A percentile compares a stretch with the other conserved stretches of the same genome.
phyloP scores from a whole-genome alignment of 208 protist genomes.

The Leishmania major region DNA sequence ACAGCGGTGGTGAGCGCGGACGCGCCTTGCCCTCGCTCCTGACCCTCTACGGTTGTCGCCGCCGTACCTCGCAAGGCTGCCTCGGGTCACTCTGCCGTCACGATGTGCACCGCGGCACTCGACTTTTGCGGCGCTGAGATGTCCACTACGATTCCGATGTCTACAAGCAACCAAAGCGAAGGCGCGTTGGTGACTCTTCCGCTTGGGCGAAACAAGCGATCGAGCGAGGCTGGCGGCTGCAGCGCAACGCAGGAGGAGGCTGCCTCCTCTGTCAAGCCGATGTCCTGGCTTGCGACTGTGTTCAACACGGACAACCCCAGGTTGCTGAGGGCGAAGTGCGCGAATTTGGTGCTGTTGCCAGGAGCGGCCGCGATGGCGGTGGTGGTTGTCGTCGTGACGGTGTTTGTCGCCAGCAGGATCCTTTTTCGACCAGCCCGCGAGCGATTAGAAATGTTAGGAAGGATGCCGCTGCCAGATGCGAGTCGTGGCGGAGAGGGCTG shows the following conservation, averaged over 20 bases:
- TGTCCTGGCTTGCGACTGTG: conserved; percentile 10
- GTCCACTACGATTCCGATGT: conserved; percentile 6
- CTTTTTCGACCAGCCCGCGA: conserved; percentile 3
- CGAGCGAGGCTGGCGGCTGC: conserved; percentile 2
- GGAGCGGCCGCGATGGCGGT: conserved; percentile 8
- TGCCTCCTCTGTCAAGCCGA: conserved; percentile 13
- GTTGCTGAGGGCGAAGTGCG: conserved; percentile 24
- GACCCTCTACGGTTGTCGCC: neutral
- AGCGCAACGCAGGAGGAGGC: conserved; percentile 6
- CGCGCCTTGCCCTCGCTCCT: neutral
- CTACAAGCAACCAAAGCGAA: conserved; percentile 16
- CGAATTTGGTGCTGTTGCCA: conserved; percentile 15
- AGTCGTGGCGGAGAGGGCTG: neutral
- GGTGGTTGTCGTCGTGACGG: conserved; percentile 9
- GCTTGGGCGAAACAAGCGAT: conserved; percentile 8
- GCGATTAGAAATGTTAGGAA: conserved; percentile 1
- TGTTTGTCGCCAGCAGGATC: conserved; percentile 19
- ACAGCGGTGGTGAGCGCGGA: neutral
- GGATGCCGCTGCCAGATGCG: neutral
- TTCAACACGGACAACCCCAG: conserved; percentile 16
- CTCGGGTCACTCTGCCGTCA: neutral
- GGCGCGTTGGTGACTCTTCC: conserved; percentile 7
- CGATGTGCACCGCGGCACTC: neutral
- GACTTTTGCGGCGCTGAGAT: conserved; percentile 6
- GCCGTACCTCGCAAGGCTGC: neutral